Base-by-base conservation (phyloP, 129 eudicot genomes). In the Tagetes erecta region DNA sequence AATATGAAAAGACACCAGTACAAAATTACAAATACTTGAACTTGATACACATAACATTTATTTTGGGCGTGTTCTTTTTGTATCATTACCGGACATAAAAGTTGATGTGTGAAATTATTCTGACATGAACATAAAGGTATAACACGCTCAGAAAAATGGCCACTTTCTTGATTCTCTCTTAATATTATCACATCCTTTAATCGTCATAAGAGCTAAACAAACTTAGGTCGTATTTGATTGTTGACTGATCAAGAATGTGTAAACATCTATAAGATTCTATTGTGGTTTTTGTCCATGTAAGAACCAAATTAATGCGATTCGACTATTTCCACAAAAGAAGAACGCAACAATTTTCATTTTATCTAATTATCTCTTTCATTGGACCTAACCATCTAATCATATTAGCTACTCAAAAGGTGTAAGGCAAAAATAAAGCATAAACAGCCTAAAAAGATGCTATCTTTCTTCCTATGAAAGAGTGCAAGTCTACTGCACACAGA, bases 261-360 rank as follows among this genome's bases (percentile, higher is more conserved):
- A 20, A 49, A 27, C 71, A 64, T 50, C 79, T 40, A 51, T 65
- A 65, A 27, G 40, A 51, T 52, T 75, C 66, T 75, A 40, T 20
- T 20, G 34, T 38, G 14, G 51, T 41, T 40, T 30, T 9, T 75
- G 39, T 12, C 72, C 55, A 38, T 42, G 12, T 14, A 46, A 76
- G 67, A 76, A 20, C 66, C 45, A 71, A 66, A 50, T 13, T 0
- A 4, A 40, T 41, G 58, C 58, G 67, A 42, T 67, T 67, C 0
- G 36, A 76, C 67, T 53, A 36, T 46, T 57, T 56, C 59, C 40
- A 45, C 62, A 36, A 77, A 68, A 56, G 41, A 46, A 58, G 40
- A 20, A 10, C 4, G 41, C 53, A 7, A 40, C 11, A 1, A 8
- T n/a, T 72, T 70, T 72, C 59, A 60, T 44, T 60, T 60, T 11